Conservation (phyloP, 345 rosid species). For the Viola odorata region DNA sequence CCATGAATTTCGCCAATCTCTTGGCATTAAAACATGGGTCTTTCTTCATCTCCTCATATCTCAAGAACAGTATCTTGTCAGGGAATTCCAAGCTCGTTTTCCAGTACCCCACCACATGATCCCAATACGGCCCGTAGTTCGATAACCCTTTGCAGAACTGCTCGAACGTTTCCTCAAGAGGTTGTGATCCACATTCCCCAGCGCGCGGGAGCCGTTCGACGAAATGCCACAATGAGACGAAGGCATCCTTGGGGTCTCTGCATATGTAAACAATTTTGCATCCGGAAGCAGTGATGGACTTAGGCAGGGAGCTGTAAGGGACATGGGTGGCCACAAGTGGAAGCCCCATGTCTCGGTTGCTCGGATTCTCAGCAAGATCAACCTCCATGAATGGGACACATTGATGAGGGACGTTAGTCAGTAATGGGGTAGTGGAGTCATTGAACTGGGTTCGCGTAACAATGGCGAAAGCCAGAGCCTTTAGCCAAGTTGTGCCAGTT, state of each 20-base stretch:
- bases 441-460: not conserved
- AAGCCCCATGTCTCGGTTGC: not conserved
- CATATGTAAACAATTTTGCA: not conserved
- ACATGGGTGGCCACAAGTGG: not conserved
- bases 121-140: not conserved
- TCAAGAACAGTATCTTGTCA: not conserved
- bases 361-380: not conserved
- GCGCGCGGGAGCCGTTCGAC: not conserved
- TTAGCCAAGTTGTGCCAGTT: not conserved
- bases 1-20: conserved; percentile 9
- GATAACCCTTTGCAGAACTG: not conserved
- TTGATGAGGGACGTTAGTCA: not conserved
- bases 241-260: not conserved
- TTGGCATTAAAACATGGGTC: not conserved
- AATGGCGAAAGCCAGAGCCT: not conserved
- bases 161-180: conserved; percentile 8
- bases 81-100: conserved; percentile 8
- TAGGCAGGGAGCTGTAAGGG: not conserved
- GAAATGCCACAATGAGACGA: not conserved
- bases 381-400: not conserved
- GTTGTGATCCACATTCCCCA: not conserved
- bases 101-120: conserved; percentile 9
- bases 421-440: not conserved
- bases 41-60: conserved; percentile 7
- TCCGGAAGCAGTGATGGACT: not conserved